Conservation (phyloP, 164 flowering plant genomes). For the Vitis riparia region DNA sequence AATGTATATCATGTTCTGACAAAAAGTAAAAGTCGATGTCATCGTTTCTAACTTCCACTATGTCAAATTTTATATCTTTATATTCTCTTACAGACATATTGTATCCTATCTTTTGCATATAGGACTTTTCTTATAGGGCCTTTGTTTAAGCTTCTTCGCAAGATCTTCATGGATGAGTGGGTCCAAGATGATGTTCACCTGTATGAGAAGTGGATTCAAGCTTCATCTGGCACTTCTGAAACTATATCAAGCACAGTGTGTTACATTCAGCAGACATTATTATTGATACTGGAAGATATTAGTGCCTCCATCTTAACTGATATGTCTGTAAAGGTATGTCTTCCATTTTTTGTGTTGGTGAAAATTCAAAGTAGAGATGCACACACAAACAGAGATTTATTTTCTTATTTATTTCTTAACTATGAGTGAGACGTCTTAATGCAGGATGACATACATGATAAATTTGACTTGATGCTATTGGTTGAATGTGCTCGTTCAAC, state of each 20-base stretch:
- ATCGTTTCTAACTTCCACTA: no score
- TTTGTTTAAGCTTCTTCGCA: conserved; percentile 60
- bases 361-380: neutral
- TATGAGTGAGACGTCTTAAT: conserved; percentile 4
- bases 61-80: neutral
- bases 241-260: conserved; percentile 20
- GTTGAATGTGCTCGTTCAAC: conserved; percentile 65
- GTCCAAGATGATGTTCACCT: conserved; percentile 19
- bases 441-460: conserved; percentile 42
- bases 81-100: conserved; percentile 1
- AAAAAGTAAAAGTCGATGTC: no score
- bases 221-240: conserved; percentile 37
- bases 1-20: no score
- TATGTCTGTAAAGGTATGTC: conserved; percentile 32
- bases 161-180: conserved; percentile 46
- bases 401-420: conserved; percentile 1
- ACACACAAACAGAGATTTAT: neutral
- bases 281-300: conserved; percentile 70
- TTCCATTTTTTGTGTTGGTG: neutral
- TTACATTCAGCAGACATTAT: conserved; percentile 61
- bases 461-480: conserved; percentile 49
- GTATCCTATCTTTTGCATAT: neutral
- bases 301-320: conserved; percentile 31
- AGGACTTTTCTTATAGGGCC: conserved; percentile 68
- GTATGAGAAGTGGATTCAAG: conserved; percentile 23